phyloP scores from a whole-genome alignment of 2,329 filamentous ascomycete species.

The Penicillium oxalicum region DNA sequence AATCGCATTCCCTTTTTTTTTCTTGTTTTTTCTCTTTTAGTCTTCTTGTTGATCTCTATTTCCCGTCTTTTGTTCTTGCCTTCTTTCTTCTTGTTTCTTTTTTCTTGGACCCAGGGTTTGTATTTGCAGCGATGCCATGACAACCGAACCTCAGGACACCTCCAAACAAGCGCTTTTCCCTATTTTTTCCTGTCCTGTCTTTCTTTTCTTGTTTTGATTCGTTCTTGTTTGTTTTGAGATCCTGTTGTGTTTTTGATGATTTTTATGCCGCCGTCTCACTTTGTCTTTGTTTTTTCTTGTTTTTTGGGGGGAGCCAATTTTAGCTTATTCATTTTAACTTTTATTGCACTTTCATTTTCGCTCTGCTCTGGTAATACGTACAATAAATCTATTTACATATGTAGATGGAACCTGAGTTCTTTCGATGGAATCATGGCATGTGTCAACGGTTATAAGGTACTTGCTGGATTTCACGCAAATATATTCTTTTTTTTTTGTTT shows the following conservation, averaged over 20 bases:
- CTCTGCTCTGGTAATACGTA: too few species aligned
- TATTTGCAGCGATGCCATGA: conserved; percentile 19
- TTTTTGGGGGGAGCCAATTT: conserved; percentile 7
- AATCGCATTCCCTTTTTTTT: conserved; percentile 4
- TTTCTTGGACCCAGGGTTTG: conserved; percentile 5
- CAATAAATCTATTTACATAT: too few species aligned
- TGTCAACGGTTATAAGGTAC: too few species aligned
- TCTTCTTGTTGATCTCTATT: too few species aligned
- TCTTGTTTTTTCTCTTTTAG: neutral
- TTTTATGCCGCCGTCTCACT: conserved; percentile 3
- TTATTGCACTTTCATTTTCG: neutral
- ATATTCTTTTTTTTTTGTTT: too few species aligned
- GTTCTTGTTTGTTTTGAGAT: conserved; percentile 13
- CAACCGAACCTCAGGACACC: conserved; percentile 18
- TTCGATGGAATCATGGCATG: too few species aligned
- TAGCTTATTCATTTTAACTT: conserved; percentile 13
- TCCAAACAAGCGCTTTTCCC: conserved; percentile 6
- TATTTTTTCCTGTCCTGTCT: too few species aligned
- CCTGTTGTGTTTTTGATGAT: conserved; percentile 19
- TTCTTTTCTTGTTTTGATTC: too few species aligned
- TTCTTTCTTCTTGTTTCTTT: conserved; percentile 2
- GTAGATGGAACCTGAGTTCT: too few species aligned
- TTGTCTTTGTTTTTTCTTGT: neutral
- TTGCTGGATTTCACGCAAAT: too few species aligned
- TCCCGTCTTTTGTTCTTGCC: too few species aligned